Evolutionary conservation across 2,329 filamentous ascomycete genomes (phyloP).

Genomic region (Penicillium fuscoglaucum): DNA sequence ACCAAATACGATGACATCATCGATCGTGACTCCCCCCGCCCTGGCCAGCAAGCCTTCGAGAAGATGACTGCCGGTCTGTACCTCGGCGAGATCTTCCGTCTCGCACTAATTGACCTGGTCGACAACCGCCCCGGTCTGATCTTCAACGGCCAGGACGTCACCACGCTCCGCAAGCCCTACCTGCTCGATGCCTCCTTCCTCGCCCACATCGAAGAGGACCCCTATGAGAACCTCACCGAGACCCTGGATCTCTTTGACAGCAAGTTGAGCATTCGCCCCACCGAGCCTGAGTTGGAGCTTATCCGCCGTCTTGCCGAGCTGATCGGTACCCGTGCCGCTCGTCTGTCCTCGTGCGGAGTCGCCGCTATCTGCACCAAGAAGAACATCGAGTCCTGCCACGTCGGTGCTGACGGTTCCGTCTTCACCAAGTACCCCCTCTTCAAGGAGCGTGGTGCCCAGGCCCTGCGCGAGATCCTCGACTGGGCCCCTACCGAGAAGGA

Average conservation of each 20-base stretch:
- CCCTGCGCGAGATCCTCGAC: slow-evolving; percentile 91
- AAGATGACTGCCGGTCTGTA: slow-evolving; percentile 98
- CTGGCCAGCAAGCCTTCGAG: slow-evolving; percentile 92
- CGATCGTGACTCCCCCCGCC: slow-evolving; percentile 86
- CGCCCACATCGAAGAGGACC: slow-evolving; percentile 89
- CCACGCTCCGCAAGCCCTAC: slow-evolving; percentile 80
- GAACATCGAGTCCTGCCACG: slow-evolving; percentile 80
- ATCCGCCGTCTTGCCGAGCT: slow-evolving; percentile 86
- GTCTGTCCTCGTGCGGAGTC: slow-evolving; percentile 90
- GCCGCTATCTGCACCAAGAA: slow-evolving; percentile 98
- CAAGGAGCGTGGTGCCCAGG: slow-evolving; percentile 85
- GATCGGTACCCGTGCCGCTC: slow-evolving; percentile 90
- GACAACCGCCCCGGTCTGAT: slow-evolving; percentile 73
- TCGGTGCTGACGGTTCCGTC: slow-evolving; percentile 93
- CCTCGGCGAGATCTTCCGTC: slow-evolving; percentile 89
- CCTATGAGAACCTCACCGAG: slow-evolving; percentile 91
- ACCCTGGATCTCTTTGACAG: slow-evolving; percentile 78
- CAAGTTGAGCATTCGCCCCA: slow-evolving; percentile 70
- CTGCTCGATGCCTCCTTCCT: slow-evolving; percentile 91
- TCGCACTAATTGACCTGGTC: slow-evolving; percentile 81
- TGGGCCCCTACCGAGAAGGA: slow-evolving; percentile 85
- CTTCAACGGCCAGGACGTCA: slow-evolving; percentile 80
- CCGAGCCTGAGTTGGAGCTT: slow-evolving; percentile 79
- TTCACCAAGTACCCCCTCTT: slow-evolving; percentile 99
- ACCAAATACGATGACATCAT: slow-evolving; percentile 85